Evolutionary conservation across 164 flowering plant species (phyloP), one percentile per base, ranked within the genome.

Genomic region (Kingdonia uniflora): DNA sequence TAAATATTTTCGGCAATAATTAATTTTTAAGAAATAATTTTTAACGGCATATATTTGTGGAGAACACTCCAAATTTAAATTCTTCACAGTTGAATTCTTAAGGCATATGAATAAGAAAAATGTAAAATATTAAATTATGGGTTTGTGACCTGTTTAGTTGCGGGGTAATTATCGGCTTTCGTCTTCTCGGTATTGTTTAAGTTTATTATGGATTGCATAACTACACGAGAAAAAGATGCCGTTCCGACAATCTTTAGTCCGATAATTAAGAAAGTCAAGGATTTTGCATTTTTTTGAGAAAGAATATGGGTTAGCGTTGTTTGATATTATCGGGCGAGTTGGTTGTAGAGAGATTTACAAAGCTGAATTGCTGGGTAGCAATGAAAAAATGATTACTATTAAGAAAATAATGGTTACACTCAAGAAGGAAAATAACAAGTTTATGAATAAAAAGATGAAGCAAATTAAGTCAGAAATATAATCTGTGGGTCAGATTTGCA

Each of bases 281-380:
- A 80, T 53, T 61, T 90, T 40, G 80, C 83, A n/a, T 14, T 90
- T 90, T 67, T 55, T 90, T 41, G 87, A 84, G 56, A 74, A 73
- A 43, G 95, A 84, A 40, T 91, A 84, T 16, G 85, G 84, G 4
- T 1, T 87, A 13, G 65, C 76, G 1, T 59, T 78, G 0, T 58
- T 84, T 49, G 68, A 80, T 39, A 25, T 76, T 16, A 87, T 90
- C 2, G 97, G 97, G 38, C 63, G 56, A 56, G 97, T 95, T n/a
- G 97, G 91, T 1, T 84, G 95, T 49, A 95, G 95, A 21, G 82
- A 84, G 52, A 94, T 90, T 26, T 86, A 80, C 70, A 79, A 60
- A 43, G 85, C 88, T 13, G 76, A 74, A 49, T 51, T 90, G 41
- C 84, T 86, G 0, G 87, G 78, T 35, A 71, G 81, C 19, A 51